phyloP scores from a whole-genome alignment of 805 yeast genomes.

The Kurtzmaniella cleridarum region DNA sequence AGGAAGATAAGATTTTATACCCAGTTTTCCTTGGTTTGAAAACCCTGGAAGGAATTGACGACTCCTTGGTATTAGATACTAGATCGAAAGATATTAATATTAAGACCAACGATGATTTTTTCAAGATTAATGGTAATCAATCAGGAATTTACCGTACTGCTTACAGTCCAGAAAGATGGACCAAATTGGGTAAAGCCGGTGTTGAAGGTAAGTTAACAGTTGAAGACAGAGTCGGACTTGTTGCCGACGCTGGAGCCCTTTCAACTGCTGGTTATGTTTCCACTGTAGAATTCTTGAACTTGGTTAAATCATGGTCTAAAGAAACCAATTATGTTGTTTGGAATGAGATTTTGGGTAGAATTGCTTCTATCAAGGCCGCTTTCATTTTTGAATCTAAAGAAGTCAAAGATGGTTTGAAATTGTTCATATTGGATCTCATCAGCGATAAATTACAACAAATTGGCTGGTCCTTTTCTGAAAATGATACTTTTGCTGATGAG shows the following conservation, averaged over 20 bases:
- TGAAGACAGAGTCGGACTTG: conserved; percentile 74
- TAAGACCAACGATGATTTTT: conserved; percentile 40
- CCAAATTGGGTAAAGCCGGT: conserved; percentile 58
- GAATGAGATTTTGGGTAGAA: conserved; percentile 51
- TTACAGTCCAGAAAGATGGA: conserved; percentile 65
- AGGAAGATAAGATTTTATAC: conserved; percentile 64
- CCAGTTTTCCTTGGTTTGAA: conserved; percentile 68
- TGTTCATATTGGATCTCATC: conserved; percentile 52
- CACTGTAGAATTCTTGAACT: conserved; percentile 53
- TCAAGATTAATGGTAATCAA: conserved; percentile 68
- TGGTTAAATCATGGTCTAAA: conserved; percentile 54
- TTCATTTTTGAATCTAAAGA: conserved; percentile 50
- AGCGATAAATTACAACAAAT: conserved; percentile 46
- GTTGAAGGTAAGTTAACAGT: conserved; percentile 56
- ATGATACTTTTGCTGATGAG: conserved; percentile 56
- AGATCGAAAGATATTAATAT: conserved; percentile 40
- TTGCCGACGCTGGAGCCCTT: conserved; percentile 72
- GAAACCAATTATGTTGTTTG: conserved; percentile 65
- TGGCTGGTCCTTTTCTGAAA: conserved; percentile 59
- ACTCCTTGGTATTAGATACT: conserved; percentile 47
- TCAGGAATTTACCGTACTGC: conserved; percentile 73
- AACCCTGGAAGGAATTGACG: conserved; percentile 56
- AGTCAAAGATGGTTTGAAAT: conserved; percentile 43
- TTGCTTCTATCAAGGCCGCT: conserved; percentile 45
- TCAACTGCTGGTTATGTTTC: conserved; percentile 67